Percentiles rank a stretch among this genome's conserved stretches.
Evolutionary conservation across 805 yeast species (phyloP).

Genomic region (Danielia oregonensis): DNA sequence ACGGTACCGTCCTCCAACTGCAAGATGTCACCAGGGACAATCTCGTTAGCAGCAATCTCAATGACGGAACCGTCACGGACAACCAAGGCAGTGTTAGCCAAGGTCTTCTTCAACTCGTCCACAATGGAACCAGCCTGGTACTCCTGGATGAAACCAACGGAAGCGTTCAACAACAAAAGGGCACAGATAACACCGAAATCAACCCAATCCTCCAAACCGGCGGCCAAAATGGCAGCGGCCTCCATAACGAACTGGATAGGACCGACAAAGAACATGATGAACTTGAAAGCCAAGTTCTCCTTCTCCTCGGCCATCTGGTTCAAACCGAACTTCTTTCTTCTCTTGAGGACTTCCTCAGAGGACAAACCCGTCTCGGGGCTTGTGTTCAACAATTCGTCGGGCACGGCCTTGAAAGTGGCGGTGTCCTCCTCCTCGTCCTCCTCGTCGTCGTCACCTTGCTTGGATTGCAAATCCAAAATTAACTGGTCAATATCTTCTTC

Average conservation of each 20-base stretch:
- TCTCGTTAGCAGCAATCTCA: conserved; percentile 78
- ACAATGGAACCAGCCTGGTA: conserved; percentile 98
- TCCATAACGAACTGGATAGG: conserved; percentile 97
- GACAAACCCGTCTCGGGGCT: conserved; percentile 75
- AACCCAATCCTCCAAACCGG: conserved; percentile 97
- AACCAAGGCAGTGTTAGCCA: conserved; percentile 85
- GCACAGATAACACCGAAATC: conserved; percentile 97
- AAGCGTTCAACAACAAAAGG: conserved; percentile 79
- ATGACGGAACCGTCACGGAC: conserved; percentile 75
- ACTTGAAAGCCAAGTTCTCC: conserved; percentile 76
- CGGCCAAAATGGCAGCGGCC: conserved; percentile 93
- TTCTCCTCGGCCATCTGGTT: conserved; percentile 89
- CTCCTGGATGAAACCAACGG: conserved; percentile 95
- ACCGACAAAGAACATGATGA: conserved; percentile 85
- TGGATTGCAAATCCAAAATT: conserved; percentile 74
- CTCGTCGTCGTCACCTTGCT: conserved; percentile 39
- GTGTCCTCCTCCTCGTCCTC: conserved; percentile 29
- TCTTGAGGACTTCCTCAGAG: conserved; percentile 69
- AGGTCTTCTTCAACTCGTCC: conserved; percentile 91
- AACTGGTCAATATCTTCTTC: conserved; percentile 60
- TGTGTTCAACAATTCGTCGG: conserved; percentile 81
- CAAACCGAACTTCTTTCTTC: conserved; percentile 88
- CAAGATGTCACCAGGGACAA: conserved; percentile 93
- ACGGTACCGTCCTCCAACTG: conserved; percentile 92
- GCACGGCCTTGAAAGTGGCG: conserved; percentile 61